phyloP scores from a whole-genome alignment of 2,329 filamentous ascomycete species.

The Thermothelomyces thermophilus region DNA sequence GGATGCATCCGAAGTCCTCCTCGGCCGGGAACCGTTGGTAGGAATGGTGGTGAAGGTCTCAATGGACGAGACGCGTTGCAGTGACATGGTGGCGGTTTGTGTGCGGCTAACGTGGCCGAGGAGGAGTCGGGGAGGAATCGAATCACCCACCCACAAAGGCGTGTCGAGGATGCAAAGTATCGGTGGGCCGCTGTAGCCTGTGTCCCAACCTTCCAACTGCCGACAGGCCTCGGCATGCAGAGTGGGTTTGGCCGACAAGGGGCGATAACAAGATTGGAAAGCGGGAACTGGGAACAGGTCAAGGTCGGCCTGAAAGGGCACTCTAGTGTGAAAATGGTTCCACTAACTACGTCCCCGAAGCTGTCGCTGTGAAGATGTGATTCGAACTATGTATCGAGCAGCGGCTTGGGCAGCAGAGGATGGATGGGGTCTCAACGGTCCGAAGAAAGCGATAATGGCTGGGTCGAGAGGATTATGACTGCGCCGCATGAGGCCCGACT shows the following conservation, averaged over 20 bases:
- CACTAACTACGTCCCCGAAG: no score
- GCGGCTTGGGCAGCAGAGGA: no score
- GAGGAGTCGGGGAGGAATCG: not conserved
- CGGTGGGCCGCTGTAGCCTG: not conserved
- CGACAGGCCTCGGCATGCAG: not conserved
- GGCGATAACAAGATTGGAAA: conserved; percentile 1
- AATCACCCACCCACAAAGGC: no score
- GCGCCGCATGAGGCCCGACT: no score
- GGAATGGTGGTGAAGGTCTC: conserved; percentile 44
- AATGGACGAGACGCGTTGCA: conserved; percentile 47
- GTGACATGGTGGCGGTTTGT: conserved; percentile 37
- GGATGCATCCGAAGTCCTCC: conserved; percentile 42
- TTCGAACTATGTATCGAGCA: no score
- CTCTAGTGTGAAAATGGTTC: no score
- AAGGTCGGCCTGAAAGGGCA: no score
- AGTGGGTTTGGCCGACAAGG: not conserved
- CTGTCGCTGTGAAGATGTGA: no score
- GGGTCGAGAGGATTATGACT: no score
- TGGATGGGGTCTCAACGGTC: no score
- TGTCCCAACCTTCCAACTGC: not conserved
- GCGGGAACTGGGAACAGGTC: conserved; percentile 3
- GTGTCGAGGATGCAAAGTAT: not conserved
- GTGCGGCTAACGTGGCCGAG: not conserved
- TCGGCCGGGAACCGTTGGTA: conserved; percentile 33
- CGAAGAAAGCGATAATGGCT: no score